These are phyloP conservation scores for Abortiporus biennis DNA, from an alignment of 1,284 basidiomycete genomes.

Conservation along the genomic window DNA sequence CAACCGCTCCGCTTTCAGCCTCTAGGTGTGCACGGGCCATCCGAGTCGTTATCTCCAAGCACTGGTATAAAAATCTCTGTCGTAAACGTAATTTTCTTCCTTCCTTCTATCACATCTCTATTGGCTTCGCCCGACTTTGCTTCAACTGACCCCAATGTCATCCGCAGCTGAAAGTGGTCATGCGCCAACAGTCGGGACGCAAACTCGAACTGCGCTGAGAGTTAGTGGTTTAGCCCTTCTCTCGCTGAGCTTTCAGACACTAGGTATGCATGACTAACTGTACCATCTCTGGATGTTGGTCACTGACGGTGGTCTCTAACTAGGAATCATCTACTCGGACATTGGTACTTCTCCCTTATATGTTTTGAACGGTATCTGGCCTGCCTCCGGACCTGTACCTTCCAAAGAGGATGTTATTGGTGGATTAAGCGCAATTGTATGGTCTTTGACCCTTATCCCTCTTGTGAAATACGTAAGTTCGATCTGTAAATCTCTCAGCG, in stretches of 20 bases:
- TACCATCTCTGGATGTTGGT: background rate
- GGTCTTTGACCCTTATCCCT: constrained; percentile 58
- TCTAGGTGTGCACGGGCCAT: too few species aligned
- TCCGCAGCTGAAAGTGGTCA: background rate
- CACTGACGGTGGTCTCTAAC: background rate
- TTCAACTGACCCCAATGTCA: too few species aligned
- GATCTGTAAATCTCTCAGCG: background rate
- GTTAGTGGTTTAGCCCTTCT: constrained; percentile 25
- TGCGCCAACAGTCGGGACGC: background rate
- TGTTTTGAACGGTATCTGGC: constrained; percentile 61
- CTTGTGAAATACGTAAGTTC: constrained; percentile 54
- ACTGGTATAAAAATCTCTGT: too few species aligned
- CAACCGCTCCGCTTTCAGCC: too few species aligned
- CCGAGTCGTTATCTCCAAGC: too few species aligned
- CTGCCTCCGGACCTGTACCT: constrained; percentile 37
- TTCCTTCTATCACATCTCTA: too few species aligned
- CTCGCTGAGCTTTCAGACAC: constrained; percentile 28
- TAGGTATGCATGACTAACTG: constrained; percentile 23
- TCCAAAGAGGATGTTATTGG: constrained; percentile 56
- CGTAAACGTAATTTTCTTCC: too few species aligned
- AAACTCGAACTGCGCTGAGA: constrained; percentile 11
- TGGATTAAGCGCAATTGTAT: constrained; percentile 54
- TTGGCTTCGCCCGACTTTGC: too few species aligned
- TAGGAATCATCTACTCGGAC: constrained; percentile 65
- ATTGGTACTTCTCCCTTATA: constrained; percentile 61